A percentile compares a stretch with the other conserved stretches of the same genome.
Conservation (phyloP, 2,329 filamentous ascomycete species). For the Sporothrix pallida region DNA sequence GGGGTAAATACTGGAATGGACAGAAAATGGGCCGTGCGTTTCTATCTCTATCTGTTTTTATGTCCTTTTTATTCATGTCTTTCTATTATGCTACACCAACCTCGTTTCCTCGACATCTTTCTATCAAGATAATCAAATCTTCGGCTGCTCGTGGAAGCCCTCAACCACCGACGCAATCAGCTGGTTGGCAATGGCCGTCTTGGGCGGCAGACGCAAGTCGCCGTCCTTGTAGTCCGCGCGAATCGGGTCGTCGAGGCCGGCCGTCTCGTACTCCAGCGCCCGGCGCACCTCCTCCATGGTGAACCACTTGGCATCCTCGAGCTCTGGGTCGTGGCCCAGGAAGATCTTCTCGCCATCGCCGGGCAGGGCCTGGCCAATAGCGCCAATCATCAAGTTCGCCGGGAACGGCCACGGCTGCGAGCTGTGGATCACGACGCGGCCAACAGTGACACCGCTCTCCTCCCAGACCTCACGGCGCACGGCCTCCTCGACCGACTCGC, state of each 20-base stretch:
- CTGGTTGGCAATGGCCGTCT: constrained; percentile 91
- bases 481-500: constrained; percentile 83
- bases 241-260: constrained; percentile 68
- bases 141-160: constrained; percentile 67
- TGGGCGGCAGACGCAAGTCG: constrained; percentile 77
- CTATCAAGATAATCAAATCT: constrained; percentile 50
- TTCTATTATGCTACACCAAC: neutral
- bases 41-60: constrained; percentile 5
- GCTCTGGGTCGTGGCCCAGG: constrained; percentile 85
- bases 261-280: constrained; percentile 71
- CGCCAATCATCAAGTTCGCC: constrained; percentile 83
- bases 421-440: constrained; percentile 79
- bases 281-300: constrained; percentile 77
- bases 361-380: constrained; percentile 83
- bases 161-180: constrained; percentile 79
- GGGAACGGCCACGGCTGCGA: constrained; percentile 90
- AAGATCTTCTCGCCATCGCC: constrained; percentile 77
- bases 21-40: neutral
- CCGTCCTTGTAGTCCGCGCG: constrained; percentile 76
- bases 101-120: too few relatives aligned
- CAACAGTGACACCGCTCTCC: constrained; percentile 77
- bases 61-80: neutral
- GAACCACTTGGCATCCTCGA: constrained; percentile 91
- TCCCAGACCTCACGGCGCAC: constrained; percentile 86
- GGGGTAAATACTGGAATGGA: neutral